Evolutionary conservation across 257 asterid genomes (phyloP).

Genomic region (Solanum clarkiae): DNA sequence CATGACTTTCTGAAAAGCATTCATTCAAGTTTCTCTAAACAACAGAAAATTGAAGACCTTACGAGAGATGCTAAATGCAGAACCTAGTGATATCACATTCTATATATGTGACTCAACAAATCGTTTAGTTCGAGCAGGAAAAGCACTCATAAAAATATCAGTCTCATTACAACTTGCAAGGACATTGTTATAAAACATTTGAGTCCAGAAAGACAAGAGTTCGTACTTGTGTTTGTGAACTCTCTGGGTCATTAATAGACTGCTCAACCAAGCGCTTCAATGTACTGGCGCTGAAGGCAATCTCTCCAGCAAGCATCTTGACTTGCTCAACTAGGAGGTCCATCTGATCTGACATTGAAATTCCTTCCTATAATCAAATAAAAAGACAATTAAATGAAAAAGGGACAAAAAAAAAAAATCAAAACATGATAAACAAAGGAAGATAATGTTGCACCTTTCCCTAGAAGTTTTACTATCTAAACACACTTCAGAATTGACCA

Average conservation of each 20-base stretch:
- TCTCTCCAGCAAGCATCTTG: constrained; percentile 99
- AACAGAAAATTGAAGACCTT: not conserved
- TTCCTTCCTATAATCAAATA: constrained; percentile 48
- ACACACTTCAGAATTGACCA: not conserved
- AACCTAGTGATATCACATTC: not conserved
- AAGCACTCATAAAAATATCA: not conserved
- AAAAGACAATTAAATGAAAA: not conserved
- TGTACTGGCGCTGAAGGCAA: constrained; percentile 89
- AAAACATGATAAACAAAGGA: not conserved
- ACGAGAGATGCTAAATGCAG: not conserved
- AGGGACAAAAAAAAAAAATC: not conserved
- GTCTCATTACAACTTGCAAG: not conserved
- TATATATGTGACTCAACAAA: not conserved
- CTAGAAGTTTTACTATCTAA: not conserved
- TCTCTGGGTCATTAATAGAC: constrained; percentile 73
- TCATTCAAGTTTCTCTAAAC: not conserved
- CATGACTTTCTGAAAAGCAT: not conserved
- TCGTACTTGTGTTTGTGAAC: constrained; percentile 62
- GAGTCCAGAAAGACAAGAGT: not conserved
- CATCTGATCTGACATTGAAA: constrained; percentile 73
- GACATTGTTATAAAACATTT: not conserved
- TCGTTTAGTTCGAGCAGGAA: not conserved
- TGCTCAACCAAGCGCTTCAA: constrained; percentile 82
- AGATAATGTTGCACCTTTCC: not conserved
- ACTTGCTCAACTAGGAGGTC: constrained; percentile 96